Conservation (phyloP, 2,329 filamentous ascomycete genomes). For the Beauveria bassiana region DNA sequence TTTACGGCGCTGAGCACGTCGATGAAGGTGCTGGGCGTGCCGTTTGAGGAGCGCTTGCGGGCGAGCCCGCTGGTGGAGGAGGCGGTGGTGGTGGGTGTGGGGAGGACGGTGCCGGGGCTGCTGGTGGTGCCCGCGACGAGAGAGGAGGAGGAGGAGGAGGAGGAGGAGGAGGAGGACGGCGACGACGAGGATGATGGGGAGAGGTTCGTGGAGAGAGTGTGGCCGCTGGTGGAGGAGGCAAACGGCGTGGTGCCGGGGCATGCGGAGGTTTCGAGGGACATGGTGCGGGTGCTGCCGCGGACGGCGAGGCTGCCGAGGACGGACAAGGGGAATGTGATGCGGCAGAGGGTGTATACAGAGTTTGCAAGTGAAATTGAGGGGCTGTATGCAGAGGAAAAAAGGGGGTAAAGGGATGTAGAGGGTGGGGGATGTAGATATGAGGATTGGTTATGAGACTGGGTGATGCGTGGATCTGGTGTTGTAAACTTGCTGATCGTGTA, state of each 20-base stretch:
- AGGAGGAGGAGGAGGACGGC: neutral
- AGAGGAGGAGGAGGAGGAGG: neutral
- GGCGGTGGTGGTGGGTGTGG: neutral
- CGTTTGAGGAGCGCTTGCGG: conserved; percentile 1
- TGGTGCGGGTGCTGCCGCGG: neutral
- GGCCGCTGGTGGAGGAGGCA: neutral
- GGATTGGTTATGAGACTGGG: no score
- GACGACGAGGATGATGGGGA: neutral
- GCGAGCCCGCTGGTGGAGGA: neutral
- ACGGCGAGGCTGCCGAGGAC: neutral
- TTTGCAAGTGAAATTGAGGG: conserved; percentile 6
- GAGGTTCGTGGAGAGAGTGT: neutral
- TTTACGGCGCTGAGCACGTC: conserved; percentile 1
- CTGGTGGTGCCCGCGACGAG: neutral
- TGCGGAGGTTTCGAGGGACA: neutral
- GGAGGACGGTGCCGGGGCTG: neutral
- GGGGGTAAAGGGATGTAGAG: neutral
- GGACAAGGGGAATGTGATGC: conserved; percentile 6
- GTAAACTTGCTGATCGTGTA: no score
- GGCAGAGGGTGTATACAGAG: neutral
- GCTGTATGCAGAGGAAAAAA: neutral
- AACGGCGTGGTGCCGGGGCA: neutral
- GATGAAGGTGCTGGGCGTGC: neutral
- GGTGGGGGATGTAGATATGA: neutral
- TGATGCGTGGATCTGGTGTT: no score